Conservation (phyloP, 805 yeast genomes). For the Yarrowia sp. region DNA sequence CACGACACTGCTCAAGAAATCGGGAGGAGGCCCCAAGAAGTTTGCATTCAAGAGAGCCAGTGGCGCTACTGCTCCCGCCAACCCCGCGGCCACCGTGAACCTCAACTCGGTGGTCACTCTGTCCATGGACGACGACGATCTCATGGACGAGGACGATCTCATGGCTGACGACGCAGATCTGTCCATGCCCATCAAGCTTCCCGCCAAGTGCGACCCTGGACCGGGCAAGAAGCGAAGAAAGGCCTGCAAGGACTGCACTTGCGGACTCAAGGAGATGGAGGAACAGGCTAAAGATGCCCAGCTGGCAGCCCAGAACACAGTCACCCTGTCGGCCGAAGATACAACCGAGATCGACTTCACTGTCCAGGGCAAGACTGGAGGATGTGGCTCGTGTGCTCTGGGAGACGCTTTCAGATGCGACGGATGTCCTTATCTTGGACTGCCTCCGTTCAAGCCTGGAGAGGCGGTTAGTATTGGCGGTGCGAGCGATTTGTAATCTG, state of each 20-base stretch:
- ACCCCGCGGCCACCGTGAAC: constrained; percentile 45
- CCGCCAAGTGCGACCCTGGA: constrained; percentile 62
- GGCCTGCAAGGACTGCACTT: constrained; percentile 98
- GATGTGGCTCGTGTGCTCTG: constrained; percentile 95
- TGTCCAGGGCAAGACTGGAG: constrained; percentile 95
- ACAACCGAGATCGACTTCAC: constrained; percentile 93
- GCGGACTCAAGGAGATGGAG: constrained; percentile 92
- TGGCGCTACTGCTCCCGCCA: constrained; percentile 43
- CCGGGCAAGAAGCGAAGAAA: constrained; percentile 69
- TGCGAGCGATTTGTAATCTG: constrained; percentile 41
- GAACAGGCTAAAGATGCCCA: constrained; percentile 54
- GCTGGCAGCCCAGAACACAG: constrained; percentile 60
- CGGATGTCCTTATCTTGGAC: constrained; percentile 95
- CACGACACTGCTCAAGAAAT: constrained; percentile 42
- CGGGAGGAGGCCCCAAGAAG: constrained; percentile 44
- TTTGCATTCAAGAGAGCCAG: constrained; percentile 47
- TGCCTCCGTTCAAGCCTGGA: constrained; percentile 99
- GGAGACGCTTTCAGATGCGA: constrained; percentile 99
- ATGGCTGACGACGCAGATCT: constrained; percentile 53
- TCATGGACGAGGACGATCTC: constrained; percentile 65
- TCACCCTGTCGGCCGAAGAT: constrained; percentile 67
- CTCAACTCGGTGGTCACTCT: constrained; percentile 51
- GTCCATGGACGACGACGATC: constrained; percentile 58
- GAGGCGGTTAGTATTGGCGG: constrained; percentile 76
- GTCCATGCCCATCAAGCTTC: constrained; percentile 56